These are phyloP conservation scores for Silybum marianum DNA, from an alignment of 129 eudicot genomes.

Conservation along the genomic window DNA sequence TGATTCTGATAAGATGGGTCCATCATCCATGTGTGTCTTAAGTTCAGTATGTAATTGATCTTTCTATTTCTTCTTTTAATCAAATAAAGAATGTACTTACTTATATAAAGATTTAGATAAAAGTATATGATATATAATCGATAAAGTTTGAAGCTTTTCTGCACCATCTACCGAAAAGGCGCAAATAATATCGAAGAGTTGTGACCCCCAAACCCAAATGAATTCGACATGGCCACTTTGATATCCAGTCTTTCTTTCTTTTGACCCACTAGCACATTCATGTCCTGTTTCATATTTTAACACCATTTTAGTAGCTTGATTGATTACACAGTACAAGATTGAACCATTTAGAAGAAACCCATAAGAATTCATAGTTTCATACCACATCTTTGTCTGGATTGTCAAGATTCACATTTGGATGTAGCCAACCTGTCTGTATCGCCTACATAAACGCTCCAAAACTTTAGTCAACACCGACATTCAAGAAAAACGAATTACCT, in stretches of 20 bases:
- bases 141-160: not conserved
- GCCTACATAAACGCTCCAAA: slow-evolving; percentile 49
- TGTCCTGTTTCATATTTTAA: slow-evolving; percentile 49
- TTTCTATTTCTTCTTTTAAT: slow-evolving; percentile 4
- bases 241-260: slow-evolving; percentile 56
- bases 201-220: slow-evolving; percentile 39
- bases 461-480: not conserved
- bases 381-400: slow-evolving; percentile 85
- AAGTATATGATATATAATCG: not conserved
- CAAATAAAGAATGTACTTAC: slow-evolving; percentile 2
- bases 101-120: slow-evolving; percentile 15
- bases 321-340: not conserved
- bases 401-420: slow-evolving; percentile 88
- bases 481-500: not conserved
- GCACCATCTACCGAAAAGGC: slow-evolving; percentile 22
- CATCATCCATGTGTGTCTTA: not conserved
- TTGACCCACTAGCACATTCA: slow-evolving; percentile 60
- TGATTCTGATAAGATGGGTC: not conserved
- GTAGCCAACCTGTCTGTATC: slow-evolving; percentile 86
- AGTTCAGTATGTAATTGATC: slow-evolving; percentile 19
- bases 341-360: not conserved
- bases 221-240: slow-evolving; percentile 28
- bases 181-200: slow-evolving; percentile 35
- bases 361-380: slow-evolving; percentile 23
- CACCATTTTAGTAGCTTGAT: not conserved